A percentile compares a stretch with the other conserved stretches of the same genome.
phyloP scores from a whole-genome alignment of 2,329 filamentous ascomycete genomes.

The Sporothrix globosa region DNA sequence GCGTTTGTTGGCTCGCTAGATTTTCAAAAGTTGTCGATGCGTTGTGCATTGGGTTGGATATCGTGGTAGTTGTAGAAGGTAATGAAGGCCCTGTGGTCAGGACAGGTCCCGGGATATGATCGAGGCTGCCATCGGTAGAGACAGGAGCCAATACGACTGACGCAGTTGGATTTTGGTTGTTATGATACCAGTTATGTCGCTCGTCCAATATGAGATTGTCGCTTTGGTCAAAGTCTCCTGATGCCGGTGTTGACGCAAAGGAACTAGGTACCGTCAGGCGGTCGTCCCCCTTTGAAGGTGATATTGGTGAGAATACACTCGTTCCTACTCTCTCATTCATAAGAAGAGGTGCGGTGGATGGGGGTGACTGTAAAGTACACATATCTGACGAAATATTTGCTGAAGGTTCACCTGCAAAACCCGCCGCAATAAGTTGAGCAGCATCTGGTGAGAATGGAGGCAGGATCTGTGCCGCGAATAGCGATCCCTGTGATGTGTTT shows the following conservation, averaged over 20 bases:
- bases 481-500: constrained; percentile 25
- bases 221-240: constrained; percentile 13
- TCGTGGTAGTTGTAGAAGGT: background rate
- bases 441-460: background rate
- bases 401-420: background rate
- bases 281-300: constrained; percentile 14
- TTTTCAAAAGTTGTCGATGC: background rate
- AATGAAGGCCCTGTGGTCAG: background rate
- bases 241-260: constrained; percentile 27
- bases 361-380: constrained; percentile 1
- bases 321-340: background rate
- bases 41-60: background rate
- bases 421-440: constrained; percentile 5
- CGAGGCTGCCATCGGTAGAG: background rate
- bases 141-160: constrained; percentile 21
- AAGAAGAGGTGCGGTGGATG: background rate
- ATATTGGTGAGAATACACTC: constrained; percentile 23
- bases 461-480: constrained; percentile 16
- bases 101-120: background rate
- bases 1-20: background rate
- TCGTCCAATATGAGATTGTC: constrained; percentile 14
- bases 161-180: constrained; percentile 14
- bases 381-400: background rate
- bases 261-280: constrained; percentile 18
- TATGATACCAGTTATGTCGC: constrained; percentile 26